These are phyloP conservation scores for Phoenix roebelenii DNA, from an alignment of 176 grass and related monocot genomes.

Conservation along the genomic window DNA sequence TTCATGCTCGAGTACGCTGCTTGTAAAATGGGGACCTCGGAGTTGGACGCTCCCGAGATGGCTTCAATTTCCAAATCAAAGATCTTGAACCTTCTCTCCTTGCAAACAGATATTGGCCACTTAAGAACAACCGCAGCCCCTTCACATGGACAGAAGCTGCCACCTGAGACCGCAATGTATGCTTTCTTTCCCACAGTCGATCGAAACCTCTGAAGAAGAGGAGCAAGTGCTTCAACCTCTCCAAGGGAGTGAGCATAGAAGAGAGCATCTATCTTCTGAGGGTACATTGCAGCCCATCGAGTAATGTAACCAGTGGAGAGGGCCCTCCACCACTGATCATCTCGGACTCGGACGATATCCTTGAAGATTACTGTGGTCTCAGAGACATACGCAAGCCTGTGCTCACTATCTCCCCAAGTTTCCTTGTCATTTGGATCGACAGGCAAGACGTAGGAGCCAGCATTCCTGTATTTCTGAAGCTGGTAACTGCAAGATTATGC, in stretches of 20 bases:
- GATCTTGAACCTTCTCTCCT: slow-evolving; percentile 85
- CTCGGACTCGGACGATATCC: slow-evolving; percentile 79
- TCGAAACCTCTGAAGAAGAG: slow-evolving; percentile 65
- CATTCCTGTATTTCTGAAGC: slow-evolving; percentile 93
- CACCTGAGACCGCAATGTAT: slow-evolving; percentile 75
- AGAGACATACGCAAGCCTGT: slow-evolving; percentile 73
- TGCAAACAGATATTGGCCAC: slow-evolving; percentile 87
- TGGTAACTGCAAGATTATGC: slow-evolving; percentile 44
- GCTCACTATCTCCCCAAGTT: slow-evolving; percentile 94
- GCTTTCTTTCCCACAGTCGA: slow-evolving; percentile 39
- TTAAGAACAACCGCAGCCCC: slow-evolving; percentile 50
- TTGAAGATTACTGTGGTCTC: slow-evolving; percentile 97
- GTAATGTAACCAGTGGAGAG: slow-evolving; percentile 87
- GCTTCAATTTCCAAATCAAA: slow-evolving; percentile 72
- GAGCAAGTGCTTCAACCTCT: slow-evolving; percentile 61
- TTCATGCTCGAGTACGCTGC: slow-evolving; percentile 79
- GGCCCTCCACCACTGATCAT: slow-evolving; percentile 96
- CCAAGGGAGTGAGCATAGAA: slow-evolving; percentile 76
- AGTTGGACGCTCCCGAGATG: slow-evolving; percentile 47
- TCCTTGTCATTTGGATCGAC: slow-evolving; percentile 66
- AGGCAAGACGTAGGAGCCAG: slow-evolving; percentile 71
- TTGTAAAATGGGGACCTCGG: slow-evolving; percentile 67
- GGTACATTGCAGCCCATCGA: slow-evolving; percentile 89
- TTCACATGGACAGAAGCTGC: slow-evolving; percentile 62
- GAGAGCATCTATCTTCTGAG: slow-evolving; percentile 87